phyloP scores from a whole-genome alignment of 2,329 filamentous ascomycete genomes.

The Domatiomyces globalis region DNA sequence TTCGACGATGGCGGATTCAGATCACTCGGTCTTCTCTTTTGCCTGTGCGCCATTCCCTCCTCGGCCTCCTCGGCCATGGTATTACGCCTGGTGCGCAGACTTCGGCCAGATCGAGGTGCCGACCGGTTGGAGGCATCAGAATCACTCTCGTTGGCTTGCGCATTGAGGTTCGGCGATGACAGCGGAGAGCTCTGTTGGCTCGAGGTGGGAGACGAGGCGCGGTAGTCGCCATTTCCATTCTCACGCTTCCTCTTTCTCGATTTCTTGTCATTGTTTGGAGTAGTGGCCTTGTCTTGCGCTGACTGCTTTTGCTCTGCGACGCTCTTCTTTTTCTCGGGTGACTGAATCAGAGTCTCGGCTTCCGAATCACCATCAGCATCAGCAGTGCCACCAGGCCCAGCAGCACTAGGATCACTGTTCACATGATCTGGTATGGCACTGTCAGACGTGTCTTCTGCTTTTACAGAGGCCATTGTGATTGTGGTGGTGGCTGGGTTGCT shows the following conservation, averaged over 20 bases:
- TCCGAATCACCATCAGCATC: constrained; percentile 31
- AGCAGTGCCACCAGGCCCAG: constrained; percentile 2
- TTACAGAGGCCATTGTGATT: constrained; percentile 1
- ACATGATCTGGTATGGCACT: neutral
- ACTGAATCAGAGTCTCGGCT: constrained; percentile 37
- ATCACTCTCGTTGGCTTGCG: constrained; percentile 14
- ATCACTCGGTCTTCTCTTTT: constrained; percentile 15
- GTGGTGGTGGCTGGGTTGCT: constrained; percentile 2
- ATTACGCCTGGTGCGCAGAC: neutral
- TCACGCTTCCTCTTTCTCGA: constrained; percentile 18
- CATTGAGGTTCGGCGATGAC: constrained; percentile 13
- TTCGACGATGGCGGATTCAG: constrained; percentile 11
- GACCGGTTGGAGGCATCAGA: constrained; percentile 12
- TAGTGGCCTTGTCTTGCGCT: constrained; percentile 4
- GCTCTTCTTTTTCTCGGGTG: constrained; percentile 33
- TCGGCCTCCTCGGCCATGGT: neutral
- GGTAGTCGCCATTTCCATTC: constrained; percentile 6
- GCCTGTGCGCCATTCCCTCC: neutral
- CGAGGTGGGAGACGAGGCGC: constrained; percentile 8
- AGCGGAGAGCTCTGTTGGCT: constrained; percentile 18
- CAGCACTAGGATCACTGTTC: constrained; percentile 2
- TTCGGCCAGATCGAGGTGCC: neutral
- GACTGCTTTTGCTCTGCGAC: constrained; percentile 15
- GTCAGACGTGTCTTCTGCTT: constrained; percentile 3
- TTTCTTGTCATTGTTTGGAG: constrained; percentile 9